Percentiles rank a stretch among this genome's conserved stretches.
These are phyloP conservation scores for Botrytis elliptica DNA, from an alignment of 2,329 filamentous ascomycete species.

Conservation along the genomic window DNA sequence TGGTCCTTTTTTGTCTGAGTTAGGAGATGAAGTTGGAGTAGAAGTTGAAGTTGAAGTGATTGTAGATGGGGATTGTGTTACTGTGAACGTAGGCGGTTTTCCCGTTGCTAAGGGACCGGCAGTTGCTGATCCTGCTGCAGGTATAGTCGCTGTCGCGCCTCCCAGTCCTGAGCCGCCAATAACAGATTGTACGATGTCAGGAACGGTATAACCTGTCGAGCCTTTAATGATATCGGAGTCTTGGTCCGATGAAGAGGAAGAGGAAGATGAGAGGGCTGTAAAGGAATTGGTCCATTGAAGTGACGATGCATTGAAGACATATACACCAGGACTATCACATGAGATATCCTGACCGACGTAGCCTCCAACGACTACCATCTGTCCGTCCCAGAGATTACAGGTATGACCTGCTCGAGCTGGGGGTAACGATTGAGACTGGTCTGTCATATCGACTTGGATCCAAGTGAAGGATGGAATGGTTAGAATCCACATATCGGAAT, in stretches of 20 bases:
- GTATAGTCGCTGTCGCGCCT: constrained; percentile 65
- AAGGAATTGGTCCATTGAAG: constrained; percentile 64
- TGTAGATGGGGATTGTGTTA: constrained; percentile 55
- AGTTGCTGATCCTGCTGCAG: constrained; percentile 60
- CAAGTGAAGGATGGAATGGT: constrained; percentile 72
- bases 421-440: constrained; percentile 50
- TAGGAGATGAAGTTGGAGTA: constrained; percentile 33
- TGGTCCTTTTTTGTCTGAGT: constrained; percentile 26
- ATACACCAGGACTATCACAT: constrained; percentile 68
- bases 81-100: constrained; percentile 65
- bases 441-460: constrained; percentile 60
- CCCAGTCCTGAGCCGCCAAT: constrained; percentile 61
- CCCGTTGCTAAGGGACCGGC: constrained; percentile 71
- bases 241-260: constrained; percentile 29
- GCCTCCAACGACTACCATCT: constrained; percentile 69
- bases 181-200: constrained; percentile 58
- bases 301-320: constrained; percentile 68
- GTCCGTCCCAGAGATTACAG: constrained; percentile 67
- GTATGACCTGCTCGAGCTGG: constrained; percentile 65
- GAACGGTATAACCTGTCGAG: constrained; percentile 65
- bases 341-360: constrained; percentile 60
- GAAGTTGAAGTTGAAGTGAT: constrained; percentile 49
- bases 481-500: constrained; percentile 73
- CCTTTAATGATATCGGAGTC: constrained; percentile 49
- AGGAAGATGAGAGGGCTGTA: constrained; percentile 52